Base-by-base conservation (phyloP, 176 grass and related monocot species). In the Carex scoparia region DNA sequence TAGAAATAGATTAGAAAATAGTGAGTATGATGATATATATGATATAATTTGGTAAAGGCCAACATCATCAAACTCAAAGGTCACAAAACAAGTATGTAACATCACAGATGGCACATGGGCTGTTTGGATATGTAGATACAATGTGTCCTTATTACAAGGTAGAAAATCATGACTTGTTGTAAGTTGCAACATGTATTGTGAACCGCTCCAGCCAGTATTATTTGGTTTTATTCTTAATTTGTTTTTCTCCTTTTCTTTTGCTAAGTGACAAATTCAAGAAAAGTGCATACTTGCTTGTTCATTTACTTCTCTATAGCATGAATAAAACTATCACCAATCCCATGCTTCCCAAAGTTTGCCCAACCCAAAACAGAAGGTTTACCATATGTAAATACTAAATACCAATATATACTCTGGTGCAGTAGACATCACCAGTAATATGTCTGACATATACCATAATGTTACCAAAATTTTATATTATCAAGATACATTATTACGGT, bases 41-140 rank as follows among this genome's bases (percentile, higher is more conserved):
- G 37, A 82, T 82, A 66, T 65, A 82, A 66, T 83, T 31, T 83
- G 80, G 80, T 83, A 67, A 48, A 67, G 42, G 80, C 27, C 46
- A 83, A 54, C 63, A 65, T 67, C 80, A 65, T 68, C 14, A 51
- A 51, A 75, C 71, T 54, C 10, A 76, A 55, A 53, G 19, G 23
- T 76, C 4, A 12, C 13, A 69, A 69, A 65, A 40, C 66, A 69
- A 69, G 66, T 5, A 69, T 69, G 35, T 1, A 32, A 56, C n/a
- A 56, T 78, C 55, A 42, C 35, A 59, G 1, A 69, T 40, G 66
- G 66, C 5, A 62, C 61, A 83, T 66, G 40, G 40, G 10, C 8
- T 82, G 80, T 82, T 82, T 53, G 14, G 35, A 65, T 65, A 82
- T 82, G 38, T 62, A 64, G 0, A 19, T 66, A 62, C 10, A 28